A percentile compares a stretch with the other conserved stretches of the same genome.
Conservation (phyloP, 148 eudicot genomes). For the Simmondsia chinensis region DNA sequence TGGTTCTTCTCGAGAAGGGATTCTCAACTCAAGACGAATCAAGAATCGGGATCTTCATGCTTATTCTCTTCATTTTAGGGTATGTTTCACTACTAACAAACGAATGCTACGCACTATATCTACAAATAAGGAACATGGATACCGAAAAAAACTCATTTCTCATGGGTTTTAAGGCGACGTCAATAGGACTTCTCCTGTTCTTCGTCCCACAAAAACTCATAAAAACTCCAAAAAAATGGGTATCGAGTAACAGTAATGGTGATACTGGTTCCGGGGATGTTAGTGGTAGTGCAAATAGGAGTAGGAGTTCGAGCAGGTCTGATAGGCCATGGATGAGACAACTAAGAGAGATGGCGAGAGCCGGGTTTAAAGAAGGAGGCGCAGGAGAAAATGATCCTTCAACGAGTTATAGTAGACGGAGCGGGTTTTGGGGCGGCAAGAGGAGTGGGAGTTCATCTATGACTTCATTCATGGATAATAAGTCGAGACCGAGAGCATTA, state of each 20-base stretch:
- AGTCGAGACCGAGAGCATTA: conserved; percentile 54
- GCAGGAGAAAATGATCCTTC: conserved; percentile 42
- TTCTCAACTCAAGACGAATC: conserved; percentile 26
- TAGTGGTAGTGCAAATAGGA: conserved; percentile 15
- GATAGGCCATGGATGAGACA: conserved; percentile 82
- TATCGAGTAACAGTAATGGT: conserved; percentile 17
- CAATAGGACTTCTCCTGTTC: conserved; percentile 41
- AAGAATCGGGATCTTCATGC: conserved; percentile 46
- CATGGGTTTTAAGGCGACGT: conserved; percentile 40
- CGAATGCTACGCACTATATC: conserved; percentile 67
- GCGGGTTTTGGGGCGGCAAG: conserved; percentile 58
- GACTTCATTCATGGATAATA: conserved; percentile 40
- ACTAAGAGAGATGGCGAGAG: conserved; percentile 63
- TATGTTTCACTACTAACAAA: conserved; percentile 48
- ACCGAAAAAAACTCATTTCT: conserved; percentile 32
- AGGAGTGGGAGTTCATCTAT: conserved; percentile 66
- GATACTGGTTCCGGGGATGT: conserved; percentile 13
- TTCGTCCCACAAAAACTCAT: conserved; percentile 38
- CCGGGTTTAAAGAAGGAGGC: conserved; percentile 53
- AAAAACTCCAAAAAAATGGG: conserved; percentile 22
- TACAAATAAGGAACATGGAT: conserved; percentile 55
- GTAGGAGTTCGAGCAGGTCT: conserved; percentile 35
- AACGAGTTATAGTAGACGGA: conserved; percentile 44
- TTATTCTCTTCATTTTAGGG: conserved; percentile 40
- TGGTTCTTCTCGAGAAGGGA: conserved; percentile 29